Conservation (phyloP, 2,329 filamentous ascomycete species). For the Remersonia thermophila region DNA sequence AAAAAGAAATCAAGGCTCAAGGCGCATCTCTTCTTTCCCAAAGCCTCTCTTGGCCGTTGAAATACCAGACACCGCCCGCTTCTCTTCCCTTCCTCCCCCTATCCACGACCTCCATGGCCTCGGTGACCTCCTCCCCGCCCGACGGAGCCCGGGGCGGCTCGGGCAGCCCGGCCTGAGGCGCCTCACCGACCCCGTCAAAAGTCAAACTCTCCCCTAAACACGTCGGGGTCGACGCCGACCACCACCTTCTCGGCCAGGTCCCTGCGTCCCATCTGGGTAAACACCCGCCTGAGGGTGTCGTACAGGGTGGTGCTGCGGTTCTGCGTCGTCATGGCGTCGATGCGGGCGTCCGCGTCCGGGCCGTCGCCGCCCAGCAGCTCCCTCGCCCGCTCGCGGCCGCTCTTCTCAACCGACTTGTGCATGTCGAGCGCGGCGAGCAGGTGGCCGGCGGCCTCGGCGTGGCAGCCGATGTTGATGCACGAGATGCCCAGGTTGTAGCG, state of each 20-base stretch:
- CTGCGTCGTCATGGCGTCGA: conserved; percentile 82
- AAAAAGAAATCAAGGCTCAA: too few relatives aligned
- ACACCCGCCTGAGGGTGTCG: conserved; percentile 88
- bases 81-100: too few relatives aligned
- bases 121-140: too few relatives aligned
- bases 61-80: too few relatives aligned
- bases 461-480: conserved; percentile 96
- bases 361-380: conserved; percentile 58
- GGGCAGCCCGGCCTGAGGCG: too few relatives aligned
- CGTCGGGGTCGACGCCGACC: conserved; percentile 78
- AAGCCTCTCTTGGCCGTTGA: too few relatives aligned
- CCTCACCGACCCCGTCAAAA: conserved; percentile 38
- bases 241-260: conserved; percentile 83
- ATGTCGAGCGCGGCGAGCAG: conserved; percentile 83
- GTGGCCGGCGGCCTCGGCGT: conserved; percentile 84
- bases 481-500: conserved; percentile 93
- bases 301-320: conserved; percentile 96
- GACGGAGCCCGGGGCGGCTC: too few relatives aligned
- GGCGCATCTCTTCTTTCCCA: too few relatives aligned
- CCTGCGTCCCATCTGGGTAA: conserved; percentile 83
- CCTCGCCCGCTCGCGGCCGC: conserved; percentile 69
- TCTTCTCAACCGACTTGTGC: conserved; percentile 86
- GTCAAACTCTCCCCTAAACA: conserved; percentile 83
- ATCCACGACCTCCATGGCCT: too few relatives aligned
- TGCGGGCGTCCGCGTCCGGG: conserved; percentile 47